Evolutionary conservation across 2,329 filamentous ascomycete species (phyloP), one percentile per base, ranked within the genome.

Genomic region (Tolypocladium inflatum): DNA sequence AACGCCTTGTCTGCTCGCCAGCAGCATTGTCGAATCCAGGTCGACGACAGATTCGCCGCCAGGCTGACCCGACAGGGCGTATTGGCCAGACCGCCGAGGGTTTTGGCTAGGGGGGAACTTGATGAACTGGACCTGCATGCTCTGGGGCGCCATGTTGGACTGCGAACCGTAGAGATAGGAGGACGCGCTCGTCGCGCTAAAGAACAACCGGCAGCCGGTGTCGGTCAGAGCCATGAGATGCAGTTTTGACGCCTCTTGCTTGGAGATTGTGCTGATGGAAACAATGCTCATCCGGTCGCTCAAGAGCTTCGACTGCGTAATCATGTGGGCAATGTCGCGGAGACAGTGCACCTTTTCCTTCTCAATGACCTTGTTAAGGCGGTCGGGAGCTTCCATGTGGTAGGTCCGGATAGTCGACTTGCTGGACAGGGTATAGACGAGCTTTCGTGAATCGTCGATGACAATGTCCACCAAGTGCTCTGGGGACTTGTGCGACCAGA

Each of bases 81-180:
- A 59, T 54, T 71, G 71, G 5, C 63, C 65, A 21, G 70, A 61
- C 57, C 70, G 65, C 59, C 68, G 63, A 58, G 70, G 43, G 23
- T 55, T 63, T 23, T 67, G 61, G 61, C 68, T 72, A 57, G 94
- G 94, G 1, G 95, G 94, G 59, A 96, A 96, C 69, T 94, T 95
- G 72, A 99, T 90, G 68, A 96, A 94, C 65, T 95, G 89, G n/a
- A 97, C 86, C 72, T 97, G 92, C 91, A 99, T 97, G 73, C 91
- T 97, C 65, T 90, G 92, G 0, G 94, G 92, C 0, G 89, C 86
- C 59, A 79, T 71, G 59, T 80, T 86, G 9, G 83, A 80, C 23
- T 82, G 79, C 26, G 82, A 81, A 17, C 80, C 81, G 37, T 84
- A 78, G 70, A 80, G 82, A 74, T 87, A 86, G 0, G 80, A 88